Base-by-base conservation (phyloP, 163 green algal genomes). In the Coccomyxa subellipsoidea region DNA sequence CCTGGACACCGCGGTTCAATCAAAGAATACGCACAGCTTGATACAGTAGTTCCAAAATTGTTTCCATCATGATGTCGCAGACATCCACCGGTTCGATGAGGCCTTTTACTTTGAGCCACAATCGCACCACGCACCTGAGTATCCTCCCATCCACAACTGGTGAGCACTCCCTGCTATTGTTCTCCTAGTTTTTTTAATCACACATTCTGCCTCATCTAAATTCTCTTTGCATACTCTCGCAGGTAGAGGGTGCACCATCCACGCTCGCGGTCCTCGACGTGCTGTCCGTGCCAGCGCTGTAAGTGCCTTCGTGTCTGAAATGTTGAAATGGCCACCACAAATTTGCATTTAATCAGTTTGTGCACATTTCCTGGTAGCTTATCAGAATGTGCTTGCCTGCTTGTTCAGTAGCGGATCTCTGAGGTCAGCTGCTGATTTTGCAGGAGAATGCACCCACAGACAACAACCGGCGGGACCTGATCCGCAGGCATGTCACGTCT, bases 401-500 rank as follows among this genome's bases (percentile, higher is more conserved):
- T n/a, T n/a, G n/a, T n/a, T n/a, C n/a, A n/a, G n/a, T n/a, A n/a
- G n/a, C n/a, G n/a, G 47, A 59, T 59, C 47, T 59, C 15, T 59
- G 47, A 7, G 23, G 4, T 27, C 4, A 27, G 21, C 8, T 54
- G 39, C 10, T 54, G 39, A 54, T 54, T 10, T 54, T 8, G 47
- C 47, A 59, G 47, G 47, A 73, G 66, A 12, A 18, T 73, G 66
- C 21, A 35, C 66, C 66, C n/a, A 32, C 35, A 18, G 36, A 59
- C 75, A 79, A 4, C 37, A 39, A 39, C 25, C 75, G 75, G 32
- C 37, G 75, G 18, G 75, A 79, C 29, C 38, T 79, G 37, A 79
- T 79, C 23, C 40, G 47, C 40, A 79, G 36, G 75, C 69, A 25
- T 38, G 75, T 8, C n/a, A n/a, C n/a, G n/a, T n/a, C n/a, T n/a